phyloP scores from a whole-genome alignment of 768 basidiomycete genomes.

The Cyathus striatus region DNA sequence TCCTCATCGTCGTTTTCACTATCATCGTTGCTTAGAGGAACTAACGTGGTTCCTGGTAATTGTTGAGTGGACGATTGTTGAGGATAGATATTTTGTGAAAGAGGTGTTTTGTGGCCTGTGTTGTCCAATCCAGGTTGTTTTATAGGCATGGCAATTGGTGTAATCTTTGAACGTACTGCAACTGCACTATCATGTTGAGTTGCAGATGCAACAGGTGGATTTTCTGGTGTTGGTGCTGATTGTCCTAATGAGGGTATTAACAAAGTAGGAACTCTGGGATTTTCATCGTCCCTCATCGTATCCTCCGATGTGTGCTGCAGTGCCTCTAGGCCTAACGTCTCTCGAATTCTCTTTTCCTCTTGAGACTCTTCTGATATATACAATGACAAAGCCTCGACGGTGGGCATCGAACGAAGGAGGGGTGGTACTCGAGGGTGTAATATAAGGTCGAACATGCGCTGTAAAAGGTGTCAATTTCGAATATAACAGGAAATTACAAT shows the following conservation, averaged over 20 bases:
- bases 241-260: neutral
- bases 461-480: constrained; percentile 8
- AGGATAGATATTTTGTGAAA: no score
- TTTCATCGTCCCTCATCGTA: constrained; percentile 17
- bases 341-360: constrained; percentile 51
- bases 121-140: no score
- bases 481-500: neutral
- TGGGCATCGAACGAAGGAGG: constrained; percentile 61
- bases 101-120: no score
- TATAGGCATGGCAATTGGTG: no score
- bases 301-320: constrained; percentile 12
- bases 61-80: constrained; percentile 4
- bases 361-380: constrained; percentile 58
- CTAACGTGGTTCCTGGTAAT: constrained; percentile 3
- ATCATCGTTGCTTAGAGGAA: no score
- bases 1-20: constrained; percentile 56
- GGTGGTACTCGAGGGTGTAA: constrained; percentile 81
- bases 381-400: constrained; percentile 55
- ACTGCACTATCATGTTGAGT: neutral
- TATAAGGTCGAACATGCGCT: constrained; percentile 50
- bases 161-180: neutral
- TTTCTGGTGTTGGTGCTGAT: no score
- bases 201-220: neutral
- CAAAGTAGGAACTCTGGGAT: constrained; percentile 1
- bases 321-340: constrained; percentile 30